phyloP scores from a whole-genome alignment of 805 yeast species.

The Cyberlindnera mrakii region DNA sequence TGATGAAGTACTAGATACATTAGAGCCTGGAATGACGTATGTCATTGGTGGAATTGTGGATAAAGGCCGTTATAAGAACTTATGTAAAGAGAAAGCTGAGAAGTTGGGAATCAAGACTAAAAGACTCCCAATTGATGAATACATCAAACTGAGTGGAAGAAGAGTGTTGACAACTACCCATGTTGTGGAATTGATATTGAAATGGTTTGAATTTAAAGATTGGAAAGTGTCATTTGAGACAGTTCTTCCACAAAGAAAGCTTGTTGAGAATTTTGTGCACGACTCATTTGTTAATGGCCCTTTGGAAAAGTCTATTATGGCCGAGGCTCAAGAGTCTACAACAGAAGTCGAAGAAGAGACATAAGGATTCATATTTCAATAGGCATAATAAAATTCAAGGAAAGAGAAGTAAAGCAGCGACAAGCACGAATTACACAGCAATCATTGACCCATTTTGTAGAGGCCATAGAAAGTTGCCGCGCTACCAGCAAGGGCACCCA shows the following conservation, averaged over 20 bases:
- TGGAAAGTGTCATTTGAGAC: slow-evolving; percentile 85
- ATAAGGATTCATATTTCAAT: background rate
- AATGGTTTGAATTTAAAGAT: slow-evolving; percentile 70
- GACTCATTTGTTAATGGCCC: slow-evolving; percentile 2
- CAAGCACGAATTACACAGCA: background rate
- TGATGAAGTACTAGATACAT: slow-evolving; percentile 53
- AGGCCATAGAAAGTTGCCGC: slow-evolving; percentile 1
- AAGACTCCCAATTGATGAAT: slow-evolving; percentile 82
- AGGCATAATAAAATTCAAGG: background rate
- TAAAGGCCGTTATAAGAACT: slow-evolving; percentile 77
- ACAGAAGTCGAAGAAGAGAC: background rate
- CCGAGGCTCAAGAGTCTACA: too few relatives aligned
- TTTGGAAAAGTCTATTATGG: slow-evolving; percentile 1
- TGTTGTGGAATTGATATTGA: slow-evolving; percentile 81
- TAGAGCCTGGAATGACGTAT: slow-evolving; percentile 69
- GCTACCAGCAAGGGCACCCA: slow-evolving; percentile 6
- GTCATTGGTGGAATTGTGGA: slow-evolving; percentile 96
- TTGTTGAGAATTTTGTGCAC: slow-evolving; percentile 4
- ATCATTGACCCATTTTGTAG: background rate
- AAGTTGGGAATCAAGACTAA: slow-evolving; percentile 65
- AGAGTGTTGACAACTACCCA: slow-evolving; percentile 90
- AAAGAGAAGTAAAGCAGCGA: background rate
- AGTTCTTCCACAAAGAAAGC: slow-evolving; percentile 80
- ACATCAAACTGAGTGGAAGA: slow-evolving; percentile 75
- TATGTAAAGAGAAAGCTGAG: slow-evolving; percentile 80